These are phyloP conservation scores for Pyricularia pennisetigena DNA, from an alignment of 2,329 filamentous ascomycete species.

Conservation along the genomic window DNA sequence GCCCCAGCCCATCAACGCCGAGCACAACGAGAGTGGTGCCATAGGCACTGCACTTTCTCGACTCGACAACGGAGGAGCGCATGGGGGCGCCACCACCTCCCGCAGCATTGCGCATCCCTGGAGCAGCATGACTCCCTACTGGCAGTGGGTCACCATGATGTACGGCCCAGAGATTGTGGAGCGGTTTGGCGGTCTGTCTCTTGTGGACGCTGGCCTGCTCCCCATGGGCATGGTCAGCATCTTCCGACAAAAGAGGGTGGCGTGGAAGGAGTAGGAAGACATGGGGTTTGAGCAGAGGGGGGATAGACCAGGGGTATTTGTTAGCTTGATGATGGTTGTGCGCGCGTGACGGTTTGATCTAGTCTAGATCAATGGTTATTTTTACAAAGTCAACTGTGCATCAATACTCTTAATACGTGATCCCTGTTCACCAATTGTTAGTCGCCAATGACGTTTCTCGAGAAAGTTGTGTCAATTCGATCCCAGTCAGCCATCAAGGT, in stretches of 20 bases:
- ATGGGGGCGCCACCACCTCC: background rate
- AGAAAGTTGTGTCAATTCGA: background rate
- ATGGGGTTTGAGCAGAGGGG: background rate
- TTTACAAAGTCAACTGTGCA: background rate
- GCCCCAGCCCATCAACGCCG: slow-evolving; percentile 15
- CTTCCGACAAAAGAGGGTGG: slow-evolving; percentile 31
- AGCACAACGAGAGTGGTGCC: slow-evolving; percentile 10
- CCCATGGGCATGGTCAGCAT: slow-evolving; percentile 37
- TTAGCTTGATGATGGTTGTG: background rate
- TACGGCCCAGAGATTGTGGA: slow-evolving; percentile 33
- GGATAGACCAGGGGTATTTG: background rate
- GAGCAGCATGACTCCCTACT: slow-evolving; percentile 28
- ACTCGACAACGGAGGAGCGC: background rate
- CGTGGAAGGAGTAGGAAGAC: slow-evolving; percentile 23
- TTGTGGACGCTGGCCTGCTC: slow-evolving; percentile 32
- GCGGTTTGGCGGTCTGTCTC: slow-evolving; percentile 31
- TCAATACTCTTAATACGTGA: background rate
- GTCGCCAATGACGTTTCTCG: background rate
- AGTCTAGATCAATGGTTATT: background rate
- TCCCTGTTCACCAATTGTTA: background rate
- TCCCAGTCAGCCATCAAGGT: slow-evolving; percentile 3
- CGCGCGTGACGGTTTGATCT: background rate
- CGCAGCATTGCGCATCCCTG: slow-evolving; percentile 14
- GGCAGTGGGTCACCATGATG: slow-evolving; percentile 35
- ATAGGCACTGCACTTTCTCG: slow-evolving; percentile 13